Evolutionary conservation across 2,329 filamentous ascomycete genomes (phyloP).

Genomic region (Aspergillus pseudotamarii): DNA sequence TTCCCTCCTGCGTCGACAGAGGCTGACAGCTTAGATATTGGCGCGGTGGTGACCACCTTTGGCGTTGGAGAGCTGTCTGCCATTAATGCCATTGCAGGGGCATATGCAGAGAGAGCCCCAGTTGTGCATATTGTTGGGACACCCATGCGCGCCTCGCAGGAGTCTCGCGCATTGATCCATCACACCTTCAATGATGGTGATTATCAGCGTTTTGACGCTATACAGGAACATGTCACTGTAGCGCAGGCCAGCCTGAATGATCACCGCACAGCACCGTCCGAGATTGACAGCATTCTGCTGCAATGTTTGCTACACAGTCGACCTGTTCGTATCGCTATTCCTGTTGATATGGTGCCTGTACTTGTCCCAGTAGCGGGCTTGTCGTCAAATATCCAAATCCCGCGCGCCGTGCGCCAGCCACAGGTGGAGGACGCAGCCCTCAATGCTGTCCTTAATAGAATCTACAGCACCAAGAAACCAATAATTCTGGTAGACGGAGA

Average conservation of each 20-base stretch:
- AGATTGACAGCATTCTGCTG: neutral
- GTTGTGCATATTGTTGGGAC: constrained; percentile 65
- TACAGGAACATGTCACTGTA: neutral
- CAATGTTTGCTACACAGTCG: neutral
- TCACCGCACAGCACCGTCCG: neutral
- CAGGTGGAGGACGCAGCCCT: neutral
- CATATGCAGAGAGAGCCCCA: constrained; percentile 70
- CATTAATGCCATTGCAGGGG: constrained; percentile 11
- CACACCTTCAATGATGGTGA: constrained; percentile 59
- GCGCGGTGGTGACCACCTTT: neutral
- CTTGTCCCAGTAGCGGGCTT: neutral
- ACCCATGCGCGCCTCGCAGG: constrained; percentile 48
- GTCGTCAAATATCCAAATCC: neutral
- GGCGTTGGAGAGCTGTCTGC: neutral
- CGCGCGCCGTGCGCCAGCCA: neutral
- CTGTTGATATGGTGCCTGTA: neutral
- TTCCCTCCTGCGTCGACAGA: neutral
- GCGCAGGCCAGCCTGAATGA: neutral
- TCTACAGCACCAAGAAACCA: neutral
- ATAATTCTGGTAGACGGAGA: neutral
- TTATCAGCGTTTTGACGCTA: constrained; percentile 4
- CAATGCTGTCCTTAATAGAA: neutral
- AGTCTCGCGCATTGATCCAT: constrained; percentile 55
- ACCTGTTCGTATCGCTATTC: neutral
- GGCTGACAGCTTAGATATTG: neutral